phyloP scores from a whole-genome alignment of 495 filamentous ascomycete genomes.

The Aspergillus leporis region DNA sequence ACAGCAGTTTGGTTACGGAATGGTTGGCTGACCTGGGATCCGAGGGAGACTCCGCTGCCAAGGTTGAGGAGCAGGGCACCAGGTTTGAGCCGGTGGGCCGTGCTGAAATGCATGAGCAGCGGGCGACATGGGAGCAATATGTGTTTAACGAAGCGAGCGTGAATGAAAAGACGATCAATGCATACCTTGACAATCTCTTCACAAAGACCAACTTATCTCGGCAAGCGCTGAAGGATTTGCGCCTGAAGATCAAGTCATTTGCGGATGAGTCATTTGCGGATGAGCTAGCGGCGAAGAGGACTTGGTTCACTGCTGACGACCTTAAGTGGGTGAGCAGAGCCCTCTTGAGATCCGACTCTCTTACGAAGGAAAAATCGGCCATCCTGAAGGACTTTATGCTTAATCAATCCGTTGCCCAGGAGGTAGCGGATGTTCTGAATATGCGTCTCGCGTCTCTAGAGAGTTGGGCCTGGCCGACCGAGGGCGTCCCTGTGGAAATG shows the following conservation, averaged over 20 bases:
- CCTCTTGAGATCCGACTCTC: slow-evolving; percentile 55
- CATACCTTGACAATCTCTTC: slow-evolving; percentile 57
- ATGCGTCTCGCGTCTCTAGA: slow-evolving; percentile 61
- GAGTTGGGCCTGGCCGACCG: slow-evolving; percentile 60
- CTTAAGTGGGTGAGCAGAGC: slow-evolving; percentile 55
- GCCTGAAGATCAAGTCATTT: slow-evolving; percentile 45
- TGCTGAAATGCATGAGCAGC: slow-evolving; percentile 51
- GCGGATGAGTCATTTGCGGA: slow-evolving; percentile 47
- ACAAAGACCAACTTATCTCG: slow-evolving; percentile 34
- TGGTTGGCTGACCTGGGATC: slow-evolving; percentile 50
- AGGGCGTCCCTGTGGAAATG: slow-evolving; percentile 57
- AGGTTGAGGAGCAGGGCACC: slow-evolving; percentile 12
- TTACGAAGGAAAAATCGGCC: slow-evolving; percentile 58
- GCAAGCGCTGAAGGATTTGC: slow-evolving; percentile 46
- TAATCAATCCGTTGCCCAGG: slow-evolving; percentile 55
- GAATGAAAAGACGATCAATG: slow-evolving; percentile 43
- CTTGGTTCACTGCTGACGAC: slow-evolving; percentile 35
- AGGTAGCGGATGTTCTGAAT: slow-evolving; percentile 67
- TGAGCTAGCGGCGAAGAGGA: slow-evolving; percentile 31
- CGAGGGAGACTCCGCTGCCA: slow-evolving; percentile 8
- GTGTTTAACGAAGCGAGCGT: slow-evolving; percentile 55
- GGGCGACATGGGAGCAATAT: slow-evolving; percentile 54
- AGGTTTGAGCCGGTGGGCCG: slow-evolving; percentile 42
- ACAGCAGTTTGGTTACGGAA: slow-evolving; percentile 62
- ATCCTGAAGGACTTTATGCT: slow-evolving; percentile 61